Evolutionary conservation across 805 yeast species (phyloP), one percentile per base, ranked within the genome.

Genomic region (Saturnispora saitoi): DNA sequence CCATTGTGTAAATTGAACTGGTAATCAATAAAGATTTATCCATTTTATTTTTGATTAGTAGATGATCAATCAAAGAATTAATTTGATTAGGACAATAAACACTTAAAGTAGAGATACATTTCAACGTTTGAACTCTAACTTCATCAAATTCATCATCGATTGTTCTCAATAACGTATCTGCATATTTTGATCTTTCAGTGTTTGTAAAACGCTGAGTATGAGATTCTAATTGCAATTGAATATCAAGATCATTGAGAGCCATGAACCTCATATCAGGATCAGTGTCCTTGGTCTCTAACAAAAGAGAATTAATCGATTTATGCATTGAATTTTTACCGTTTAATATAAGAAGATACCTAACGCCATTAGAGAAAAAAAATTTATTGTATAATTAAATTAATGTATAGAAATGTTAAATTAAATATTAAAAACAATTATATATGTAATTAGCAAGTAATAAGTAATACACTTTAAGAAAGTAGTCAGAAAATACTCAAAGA

Each of bases 251-350:
- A 56, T 77, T 83, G 48, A 87, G 68, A 2, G 90, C 95, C 95
- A 87, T 87, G 66, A 80, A 87, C 61, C 95, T 70, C 55, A 84
- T 68, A 60, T 87, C 95, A 3, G 93, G 84, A 57, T 87, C 95
- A 3, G 81, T 81, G 54, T 81, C 86, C 38, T 69, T 69, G 12
- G 81, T 76, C 54, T 72, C 71, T 36, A 72, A 75, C 48, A 67
- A 58, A 22, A 66, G 53, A 40, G 59, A 63, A 19, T 54, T 52
- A 9, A 64, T 52, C 22, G 59, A 57, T 46, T 59, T 60, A 43
- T 58, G 55, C 64, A 58, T 61, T 19, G 10, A 10, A 32, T 17
- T 34, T 32, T 20, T 17, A 12, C 38, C 17, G 2, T 17, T 17
- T 15, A 17, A 34, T 34, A 17, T 6, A 34, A 19, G 14, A 34